Evolutionary conservation across 163 green algal genomes (phyloP).

Genomic region (Coccomyxa subellipsoidea): DNA sequence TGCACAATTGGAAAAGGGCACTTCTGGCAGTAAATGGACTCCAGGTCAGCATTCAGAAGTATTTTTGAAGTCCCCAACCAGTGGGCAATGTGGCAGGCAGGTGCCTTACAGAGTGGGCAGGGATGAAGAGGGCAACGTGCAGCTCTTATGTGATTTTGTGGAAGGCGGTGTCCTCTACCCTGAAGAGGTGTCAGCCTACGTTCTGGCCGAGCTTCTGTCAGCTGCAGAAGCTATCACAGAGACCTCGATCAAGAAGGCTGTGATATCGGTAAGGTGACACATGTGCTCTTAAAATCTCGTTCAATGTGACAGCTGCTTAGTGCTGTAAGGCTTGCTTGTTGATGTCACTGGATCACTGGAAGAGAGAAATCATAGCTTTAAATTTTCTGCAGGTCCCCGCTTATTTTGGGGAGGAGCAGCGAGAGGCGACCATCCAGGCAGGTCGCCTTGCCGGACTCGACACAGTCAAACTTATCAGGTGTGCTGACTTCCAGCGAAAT

Average conservation of each 20-base stretch:
- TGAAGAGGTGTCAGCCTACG: slow-evolving; percentile 69
- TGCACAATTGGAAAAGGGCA: too few relatives aligned
- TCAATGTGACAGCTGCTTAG: too few relatives aligned
- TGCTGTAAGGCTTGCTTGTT: too few relatives aligned
- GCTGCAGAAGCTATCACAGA: slow-evolving; percentile 39
- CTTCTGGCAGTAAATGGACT: too few relatives aligned
- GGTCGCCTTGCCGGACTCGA: slow-evolving; percentile 73
- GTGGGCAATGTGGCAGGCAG: neutral
- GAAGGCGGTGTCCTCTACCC: slow-evolving; percentile 31
- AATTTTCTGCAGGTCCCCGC: slow-evolving; percentile 73
- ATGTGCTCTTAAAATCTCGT: too few relatives aligned
- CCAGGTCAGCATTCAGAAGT: neutral
- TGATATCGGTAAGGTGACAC: slow-evolving; percentile 58
- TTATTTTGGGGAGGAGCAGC: slow-evolving; percentile 78
- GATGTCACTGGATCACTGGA: too few relatives aligned
- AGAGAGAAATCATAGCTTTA: too few relatives aligned
- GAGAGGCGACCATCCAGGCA: slow-evolving; percentile 71
- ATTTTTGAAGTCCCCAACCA: neutral
- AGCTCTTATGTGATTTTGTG: slow-evolving; percentile 1
- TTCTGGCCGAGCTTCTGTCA: slow-evolving; percentile 59
- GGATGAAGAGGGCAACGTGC: neutral
- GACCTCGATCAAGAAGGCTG: slow-evolving; percentile 20
- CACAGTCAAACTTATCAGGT: slow-evolving; percentile 68
- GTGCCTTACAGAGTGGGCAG: neutral
- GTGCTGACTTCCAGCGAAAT: neutral